Evolutionary conservation across 495 filamentous ascomycete genomes (phyloP).

Genomic region (Evansstolkia leycettana): DNA sequence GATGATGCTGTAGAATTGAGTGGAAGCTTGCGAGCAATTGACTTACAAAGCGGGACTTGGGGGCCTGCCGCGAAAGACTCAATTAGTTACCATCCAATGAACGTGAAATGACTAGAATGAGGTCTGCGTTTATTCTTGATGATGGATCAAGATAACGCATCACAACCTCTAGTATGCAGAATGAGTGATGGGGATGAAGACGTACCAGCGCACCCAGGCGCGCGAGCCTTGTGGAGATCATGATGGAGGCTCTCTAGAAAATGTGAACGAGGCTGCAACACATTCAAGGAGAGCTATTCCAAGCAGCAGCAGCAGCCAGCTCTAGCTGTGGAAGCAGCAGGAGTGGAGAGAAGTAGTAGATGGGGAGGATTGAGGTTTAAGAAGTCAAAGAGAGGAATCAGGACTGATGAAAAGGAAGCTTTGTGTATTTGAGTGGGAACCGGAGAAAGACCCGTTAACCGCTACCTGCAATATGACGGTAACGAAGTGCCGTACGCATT

Average conservation of each 20-base stretch:
- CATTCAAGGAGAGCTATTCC: slow-evolving; percentile 25
- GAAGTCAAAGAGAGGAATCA: slow-evolving; percentile 16
- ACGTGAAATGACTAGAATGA: neutral
- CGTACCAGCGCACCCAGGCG: slow-evolving; percentile 47
- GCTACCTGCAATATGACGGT: slow-evolving; percentile 20
- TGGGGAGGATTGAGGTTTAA: slow-evolving; percentile 10
- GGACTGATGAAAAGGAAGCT: slow-evolving; percentile 32
- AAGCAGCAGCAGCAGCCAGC: slow-evolving; percentile 27
- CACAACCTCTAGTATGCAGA: neutral
- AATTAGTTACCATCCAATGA: slow-evolving; percentile 15
- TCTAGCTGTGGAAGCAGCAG: slow-evolving; percentile 29
- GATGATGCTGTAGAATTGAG: too few species aligned
- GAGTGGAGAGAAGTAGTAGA: slow-evolving; percentile 24
- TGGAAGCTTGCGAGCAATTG: slow-evolving; percentile 2
- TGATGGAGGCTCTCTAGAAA: slow-evolving; percentile 33
- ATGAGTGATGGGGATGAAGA: slow-evolving; percentile 4
- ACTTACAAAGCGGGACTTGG: slow-evolving; percentile 45
- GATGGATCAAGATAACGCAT: slow-evolving; percentile 1
- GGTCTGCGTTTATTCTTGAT: neutral
- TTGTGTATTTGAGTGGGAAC: slow-evolving; percentile 32
- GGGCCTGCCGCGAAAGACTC: slow-evolving; percentile 17
- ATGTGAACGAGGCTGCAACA: slow-evolving; percentile 18
- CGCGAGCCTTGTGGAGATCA: slow-evolving; percentile 45
- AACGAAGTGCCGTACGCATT: slow-evolving; percentile 19
- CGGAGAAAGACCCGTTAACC: slow-evolving; percentile 35